Evolutionary conservation across 306 rosid genomes (phyloP).

Genomic region (Glycyrrhiza uralensis): DNA sequence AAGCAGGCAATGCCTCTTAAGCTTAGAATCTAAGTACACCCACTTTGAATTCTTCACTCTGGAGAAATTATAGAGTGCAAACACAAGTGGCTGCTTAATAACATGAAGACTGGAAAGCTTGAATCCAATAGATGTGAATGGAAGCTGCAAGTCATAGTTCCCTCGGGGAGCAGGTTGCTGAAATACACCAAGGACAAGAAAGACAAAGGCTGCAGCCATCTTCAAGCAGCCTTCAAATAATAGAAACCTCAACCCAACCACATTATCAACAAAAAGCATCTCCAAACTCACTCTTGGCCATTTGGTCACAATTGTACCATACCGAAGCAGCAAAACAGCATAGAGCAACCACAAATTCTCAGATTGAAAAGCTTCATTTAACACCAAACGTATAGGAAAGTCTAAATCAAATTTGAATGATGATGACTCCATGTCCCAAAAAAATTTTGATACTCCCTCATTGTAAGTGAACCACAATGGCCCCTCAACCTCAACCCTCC

Average conservation of each 20-base stretch:
- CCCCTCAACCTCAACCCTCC: slow-evolving; percentile 35
- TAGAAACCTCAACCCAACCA: slow-evolving; percentile 76
- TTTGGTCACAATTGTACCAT: slow-evolving; percentile 55
- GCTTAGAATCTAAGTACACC: slow-evolving; percentile 64
- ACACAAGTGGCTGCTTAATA: slow-evolving; percentile 64
- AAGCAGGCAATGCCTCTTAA: slow-evolving; percentile 62
- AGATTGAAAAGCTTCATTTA: slow-evolving; percentile 40
- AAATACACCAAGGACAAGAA: slow-evolving; percentile 55
- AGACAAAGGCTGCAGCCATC: slow-evolving; percentile 64
- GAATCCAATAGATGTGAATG: slow-evolving; percentile 80
- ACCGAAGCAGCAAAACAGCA: slow-evolving; percentile 45
- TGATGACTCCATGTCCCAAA: slow-evolving; percentile 42
- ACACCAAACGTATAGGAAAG: slow-evolving; percentile 39
- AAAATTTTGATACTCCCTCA: slow-evolving; percentile 47
- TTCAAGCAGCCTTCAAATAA: slow-evolving; percentile 80
- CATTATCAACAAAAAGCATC: slow-evolving; percentile 88
- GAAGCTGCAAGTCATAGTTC: slow-evolving; percentile 57
- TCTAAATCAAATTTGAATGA: slow-evolving; percentile 43
- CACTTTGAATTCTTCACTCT: slow-evolving; percentile 60
- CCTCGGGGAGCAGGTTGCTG: slow-evolving; percentile 46
- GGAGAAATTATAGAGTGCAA: slow-evolving; percentile 67
- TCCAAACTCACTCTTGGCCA: slow-evolving; percentile 83
- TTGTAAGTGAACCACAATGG: slow-evolving; percentile 54
- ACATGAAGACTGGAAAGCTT: slow-evolving; percentile 59
- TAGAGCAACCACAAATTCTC: slow-evolving; percentile 46